Evolutionary conservation across 306 rosid species (phyloP).

Genomic region (Cicer pinnatifidum): DNA sequence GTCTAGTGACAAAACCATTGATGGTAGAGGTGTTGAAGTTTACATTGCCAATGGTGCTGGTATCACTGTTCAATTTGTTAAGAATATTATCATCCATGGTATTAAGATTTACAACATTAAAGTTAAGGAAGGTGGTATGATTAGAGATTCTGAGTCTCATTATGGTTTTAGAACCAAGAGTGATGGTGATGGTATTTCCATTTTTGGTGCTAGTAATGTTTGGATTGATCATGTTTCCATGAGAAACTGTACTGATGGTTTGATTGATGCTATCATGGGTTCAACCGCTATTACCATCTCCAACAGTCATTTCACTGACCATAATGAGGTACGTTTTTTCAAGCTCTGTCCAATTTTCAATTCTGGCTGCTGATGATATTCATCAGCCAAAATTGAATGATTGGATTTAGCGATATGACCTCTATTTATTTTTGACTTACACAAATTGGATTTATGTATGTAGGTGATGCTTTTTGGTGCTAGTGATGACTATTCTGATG

Average conservation of each 20-base stretch:
- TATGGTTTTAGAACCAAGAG: constrained; percentile 61
- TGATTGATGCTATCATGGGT: constrained; percentile 73
- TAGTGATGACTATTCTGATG: constrained; percentile 43
- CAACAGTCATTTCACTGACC: constrained; percentile 73
- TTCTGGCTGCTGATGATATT: background rate
- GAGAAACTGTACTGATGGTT: constrained; percentile 63
- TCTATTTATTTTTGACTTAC: too few species aligned
- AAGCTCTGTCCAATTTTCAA: background rate
- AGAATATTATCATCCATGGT: constrained; percentile 66
- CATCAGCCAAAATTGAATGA: background rate
- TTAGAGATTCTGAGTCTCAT: constrained; percentile 60
- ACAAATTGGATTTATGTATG: background rate
- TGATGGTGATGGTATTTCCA: constrained; percentile 86
- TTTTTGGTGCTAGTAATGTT: constrained; percentile 67
- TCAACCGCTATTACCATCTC: constrained; percentile 90
- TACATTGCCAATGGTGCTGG: constrained; percentile 69
- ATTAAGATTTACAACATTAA: constrained; percentile 59
- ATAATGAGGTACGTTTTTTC: constrained; percentile 56
- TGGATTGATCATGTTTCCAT: constrained; percentile 91
- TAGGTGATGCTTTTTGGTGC: constrained; percentile 89
- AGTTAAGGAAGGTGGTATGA: constrained; percentile 52
- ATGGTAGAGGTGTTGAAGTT: constrained; percentile 68
- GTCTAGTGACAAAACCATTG: constrained; percentile 68
- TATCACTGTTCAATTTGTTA: constrained; percentile 62
- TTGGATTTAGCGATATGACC: background rate